A percentile compares a stretch with the other conserved stretches of the same genome.
Evolutionary conservation across 202 grass and related monocot species (phyloP).

Genomic region (Panicum hallii): DNA sequence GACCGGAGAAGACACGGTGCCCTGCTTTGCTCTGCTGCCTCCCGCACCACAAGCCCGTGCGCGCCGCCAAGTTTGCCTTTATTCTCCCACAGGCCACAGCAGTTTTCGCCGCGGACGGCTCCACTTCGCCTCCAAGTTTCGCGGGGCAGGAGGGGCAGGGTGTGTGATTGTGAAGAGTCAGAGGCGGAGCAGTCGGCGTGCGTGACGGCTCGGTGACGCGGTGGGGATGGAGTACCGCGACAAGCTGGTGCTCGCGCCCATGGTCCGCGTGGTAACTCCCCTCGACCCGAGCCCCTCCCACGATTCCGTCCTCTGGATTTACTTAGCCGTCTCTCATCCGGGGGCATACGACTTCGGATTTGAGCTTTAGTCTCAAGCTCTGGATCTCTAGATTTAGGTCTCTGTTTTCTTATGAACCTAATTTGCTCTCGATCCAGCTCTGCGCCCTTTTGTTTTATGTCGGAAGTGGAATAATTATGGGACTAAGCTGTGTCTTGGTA

Average conservation of each 20-base stretch:
- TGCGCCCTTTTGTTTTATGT: not conserved
- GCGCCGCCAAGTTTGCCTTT: slow-evolving; percentile 23
- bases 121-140: slow-evolving; percentile 36
- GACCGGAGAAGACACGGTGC: slow-evolving; percentile 22
- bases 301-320: not conserved
- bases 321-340: too few species aligned
- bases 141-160: not conserved
- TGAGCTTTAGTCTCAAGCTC: slow-evolving; percentile 23
- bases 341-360: not conserved
- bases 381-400: slow-evolving; percentile 15
- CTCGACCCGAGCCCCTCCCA: slow-evolving; percentile 8
- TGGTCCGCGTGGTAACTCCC: slow-evolving; percentile 92
- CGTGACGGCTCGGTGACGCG: slow-evolving; percentile 18
- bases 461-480: not conserved
- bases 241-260: slow-evolving; percentile 89
- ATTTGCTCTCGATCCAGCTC: not conserved
- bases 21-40: not conserved
- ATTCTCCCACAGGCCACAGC: not conserved
- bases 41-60: slow-evolving; percentile 7
- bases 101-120: not conserved
- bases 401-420: not conserved
- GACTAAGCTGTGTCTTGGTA: not conserved
- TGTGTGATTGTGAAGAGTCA: not conserved
- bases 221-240: slow-evolving; percentile 73
- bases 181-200: not conserved